Base-by-base conservation (phyloP, 306 rosid species). In the Citrullus mucosospermus region DNA sequence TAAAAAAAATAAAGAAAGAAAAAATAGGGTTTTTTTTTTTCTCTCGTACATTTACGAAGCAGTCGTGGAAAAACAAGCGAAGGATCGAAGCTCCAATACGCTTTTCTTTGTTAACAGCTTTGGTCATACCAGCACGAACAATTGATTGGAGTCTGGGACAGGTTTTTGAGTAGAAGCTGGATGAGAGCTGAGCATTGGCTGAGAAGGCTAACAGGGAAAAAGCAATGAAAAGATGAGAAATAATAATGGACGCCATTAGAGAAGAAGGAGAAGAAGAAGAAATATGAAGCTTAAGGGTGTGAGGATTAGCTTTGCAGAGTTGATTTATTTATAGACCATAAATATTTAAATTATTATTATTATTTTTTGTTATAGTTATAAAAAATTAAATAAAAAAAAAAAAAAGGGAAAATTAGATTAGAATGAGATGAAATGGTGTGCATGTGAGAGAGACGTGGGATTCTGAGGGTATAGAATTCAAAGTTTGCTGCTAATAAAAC, bases 11-110 rank as follows among this genome's bases (percentile, higher is more conserved):
- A 15, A 6, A 11, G n/a, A 4, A 58, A 4, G 41, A n/a, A 78
- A 10, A 34, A 16, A 15, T 51, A 53, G n/a, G 20, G 8, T 53
- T 16, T 53, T 5, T 13, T 10, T 22, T 43, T 12, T 8, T 2
- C 6, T 2, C 6, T 6, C 77, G 56, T 75, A 91, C 98, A 67
- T 92, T 88, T 0, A 92, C 96, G 6, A 94, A 92, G 85, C 95
- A 92, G 56, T 94, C 96, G 53, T 94, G 98, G 90, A 94, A 94
- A 90, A 92, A 88, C 85, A 94, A 60, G 56, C 95, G 95, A 79
- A 92, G 90, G 54, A 92, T 81, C 20, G 98, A 94, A 80, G 97
- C 96, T 1, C 83, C 98, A 1, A 95, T 34, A 1, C 96, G 81
- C 3, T 84, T 17, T 76, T 95, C 97, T 32, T 1, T 54, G 3